phyloP scores from a whole-genome alignment of 495 filamentous ascomycete species.

The Talaromyces adpressus region DNA sequence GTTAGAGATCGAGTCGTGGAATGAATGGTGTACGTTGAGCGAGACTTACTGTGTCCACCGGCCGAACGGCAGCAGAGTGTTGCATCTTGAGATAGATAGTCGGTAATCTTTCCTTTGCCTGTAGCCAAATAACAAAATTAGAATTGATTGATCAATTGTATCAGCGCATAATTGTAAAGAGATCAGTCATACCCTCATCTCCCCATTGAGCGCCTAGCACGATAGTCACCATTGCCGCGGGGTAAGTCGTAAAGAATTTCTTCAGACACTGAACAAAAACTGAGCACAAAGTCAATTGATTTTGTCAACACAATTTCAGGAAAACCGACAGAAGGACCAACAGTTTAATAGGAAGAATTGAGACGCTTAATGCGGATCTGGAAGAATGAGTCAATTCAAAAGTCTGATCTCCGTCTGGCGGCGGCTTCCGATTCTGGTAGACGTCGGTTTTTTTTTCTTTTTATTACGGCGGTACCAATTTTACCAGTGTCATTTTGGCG shows the following conservation, averaged over 20 bases:
- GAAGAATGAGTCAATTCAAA: background rate
- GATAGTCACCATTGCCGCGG: conserved; percentile 47
- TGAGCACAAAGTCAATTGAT: background rate
- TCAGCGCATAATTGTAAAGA: background rate
- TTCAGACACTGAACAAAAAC: conserved; percentile 16
- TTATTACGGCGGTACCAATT: background rate
- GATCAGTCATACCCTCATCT: conserved; percentile 50
- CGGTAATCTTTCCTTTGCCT: conserved; percentile 67
- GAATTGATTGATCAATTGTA: background rate
- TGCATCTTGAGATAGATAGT: conserved; percentile 53
- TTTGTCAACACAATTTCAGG: background rate
- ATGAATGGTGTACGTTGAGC: background rate
- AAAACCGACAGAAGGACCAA: background rate
- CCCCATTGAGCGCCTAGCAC: conserved; percentile 61
- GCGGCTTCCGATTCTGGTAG: conserved; percentile 12
- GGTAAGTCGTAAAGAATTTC: conserved; percentile 14
- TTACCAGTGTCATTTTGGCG: conserved; percentile 7
- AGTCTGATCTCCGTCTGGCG: background rate
- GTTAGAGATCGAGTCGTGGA: background rate
- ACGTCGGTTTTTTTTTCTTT: conserved; percentile 5
- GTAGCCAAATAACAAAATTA: conserved; percentile 3
- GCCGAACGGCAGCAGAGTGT: conserved; percentile 56
- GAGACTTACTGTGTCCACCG: conserved; percentile 56
- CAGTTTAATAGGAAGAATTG: background rate
- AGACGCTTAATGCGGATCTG: background rate